These are phyloP conservation scores for Pleurotus djamor DNA, from an alignment of 768 basidiomycete genomes.

Conservation along the genomic window DNA sequence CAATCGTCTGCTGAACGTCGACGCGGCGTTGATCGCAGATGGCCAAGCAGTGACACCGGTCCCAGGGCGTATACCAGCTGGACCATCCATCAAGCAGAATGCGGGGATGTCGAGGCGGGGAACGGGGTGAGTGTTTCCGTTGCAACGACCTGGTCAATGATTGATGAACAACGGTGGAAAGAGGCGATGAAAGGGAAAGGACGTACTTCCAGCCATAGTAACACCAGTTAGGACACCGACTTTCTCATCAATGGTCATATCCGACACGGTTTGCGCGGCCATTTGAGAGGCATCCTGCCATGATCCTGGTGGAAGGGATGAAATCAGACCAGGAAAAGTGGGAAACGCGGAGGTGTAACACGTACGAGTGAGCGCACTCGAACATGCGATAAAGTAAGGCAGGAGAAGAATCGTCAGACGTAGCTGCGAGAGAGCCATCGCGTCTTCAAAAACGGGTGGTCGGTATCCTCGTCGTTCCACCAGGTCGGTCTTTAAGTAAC, in stretches of 20 bases:
- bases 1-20: slow-evolving; percentile 57
- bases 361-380: neutral
- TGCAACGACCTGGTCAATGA: neutral
- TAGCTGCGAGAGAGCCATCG: slow-evolving; percentile 4
- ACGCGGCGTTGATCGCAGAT: slow-evolving; percentile 41
- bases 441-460: neutral
- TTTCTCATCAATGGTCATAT: slow-evolving; percentile 6
- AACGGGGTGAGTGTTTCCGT: slow-evolving; percentile 1
- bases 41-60: slow-evolving; percentile 5
- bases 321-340: neutral
- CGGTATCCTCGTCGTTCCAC: neutral
- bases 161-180: neutral
- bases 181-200: neutral
- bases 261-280: neutral
- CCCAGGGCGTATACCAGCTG: slow-evolving; percentile 4
- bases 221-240: slow-evolving; percentile 2
- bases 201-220: slow-evolving; percentile 4
- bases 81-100: slow-evolving; percentile 4
- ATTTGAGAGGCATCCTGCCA: neutral
- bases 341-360: neutral
- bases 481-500: neutral
- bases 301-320: neutral
- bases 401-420: slow-evolving; percentile 1
- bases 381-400: slow-evolving; percentile 1
- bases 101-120: slow-evolving; percentile 1